These are phyloP conservation scores for Ceratocystis albifundus DNA, from an alignment of 2,329 filamentous ascomycete species.

Conservation along the genomic window DNA sequence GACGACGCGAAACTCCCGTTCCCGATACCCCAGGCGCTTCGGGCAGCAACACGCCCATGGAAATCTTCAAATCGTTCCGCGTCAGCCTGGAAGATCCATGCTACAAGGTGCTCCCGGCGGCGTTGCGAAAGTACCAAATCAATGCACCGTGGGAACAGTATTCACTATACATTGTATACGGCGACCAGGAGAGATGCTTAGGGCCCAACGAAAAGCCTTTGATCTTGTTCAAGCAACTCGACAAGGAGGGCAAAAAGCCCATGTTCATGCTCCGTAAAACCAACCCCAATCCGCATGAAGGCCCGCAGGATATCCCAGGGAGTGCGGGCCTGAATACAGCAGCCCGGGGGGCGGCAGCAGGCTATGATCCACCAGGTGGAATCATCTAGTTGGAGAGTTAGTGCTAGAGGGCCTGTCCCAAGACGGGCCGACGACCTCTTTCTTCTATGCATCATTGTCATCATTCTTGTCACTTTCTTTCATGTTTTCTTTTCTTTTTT, in stretches of 20 bases:
- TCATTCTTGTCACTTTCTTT: background rate
- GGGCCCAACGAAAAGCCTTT: constrained; percentile 86
- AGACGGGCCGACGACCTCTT: no score
- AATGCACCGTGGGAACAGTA: constrained; percentile 97
- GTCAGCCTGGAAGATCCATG: constrained; percentile 97
- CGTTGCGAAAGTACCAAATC: constrained; percentile 96
- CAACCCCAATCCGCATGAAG: constrained; percentile 41
- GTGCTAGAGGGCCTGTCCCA: background rate
- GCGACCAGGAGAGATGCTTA: constrained; percentile 91
- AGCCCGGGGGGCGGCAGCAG: constrained; percentile 35
- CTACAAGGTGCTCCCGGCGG: constrained; percentile 90
- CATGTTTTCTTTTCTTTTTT: no score
- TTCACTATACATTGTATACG: constrained; percentile 94
- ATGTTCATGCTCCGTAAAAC: constrained; percentile 94
- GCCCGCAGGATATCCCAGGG: constrained; percentile 37
- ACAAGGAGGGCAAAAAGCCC: constrained; percentile 93
- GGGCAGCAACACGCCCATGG: constrained; percentile 52
- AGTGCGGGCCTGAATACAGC: constrained; percentile 42
- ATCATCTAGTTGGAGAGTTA: constrained; percentile 39
- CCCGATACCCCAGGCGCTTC: constrained; percentile 43
- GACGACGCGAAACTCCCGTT: constrained; percentile 49
- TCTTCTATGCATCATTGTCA: background rate
- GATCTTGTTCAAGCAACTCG: constrained; percentile 92
- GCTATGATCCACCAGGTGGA: constrained; percentile 48
- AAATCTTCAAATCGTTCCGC: constrained; percentile 98